phyloP scores from a whole-genome alignment of 495 filamentous ascomycete genomes.

The Xylaria curta region DNA sequence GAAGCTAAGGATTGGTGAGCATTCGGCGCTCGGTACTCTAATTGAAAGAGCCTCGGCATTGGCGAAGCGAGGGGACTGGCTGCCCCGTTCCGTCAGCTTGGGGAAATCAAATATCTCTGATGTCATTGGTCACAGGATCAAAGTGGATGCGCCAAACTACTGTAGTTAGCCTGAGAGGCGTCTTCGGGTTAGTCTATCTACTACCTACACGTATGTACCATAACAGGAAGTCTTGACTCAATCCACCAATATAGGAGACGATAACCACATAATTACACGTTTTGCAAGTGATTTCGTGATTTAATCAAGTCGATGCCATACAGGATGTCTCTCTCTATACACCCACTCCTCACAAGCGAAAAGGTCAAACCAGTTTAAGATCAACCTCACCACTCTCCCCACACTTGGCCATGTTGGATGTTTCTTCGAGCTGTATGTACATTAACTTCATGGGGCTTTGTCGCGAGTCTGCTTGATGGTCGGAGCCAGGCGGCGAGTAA shows the following conservation, averaged over 20 bases:
- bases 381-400: neutral
- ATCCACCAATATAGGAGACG: neutral
- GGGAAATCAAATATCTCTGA: slow-evolving; percentile 2
- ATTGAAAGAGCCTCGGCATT: slow-evolving; percentile 28
- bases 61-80: slow-evolving; percentile 12
- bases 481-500: neutral
- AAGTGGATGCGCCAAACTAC: neutral
- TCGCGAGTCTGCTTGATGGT: neutral
- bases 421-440: neutral
- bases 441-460: neutral
- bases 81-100: neutral
- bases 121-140: slow-evolving; percentile 3
- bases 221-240: neutral
- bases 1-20: slow-evolving; percentile 2
- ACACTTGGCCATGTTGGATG: neutral
- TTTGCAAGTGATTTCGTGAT: neutral
- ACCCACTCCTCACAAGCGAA: neutral
- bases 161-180: neutral
- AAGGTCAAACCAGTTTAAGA: neutral
- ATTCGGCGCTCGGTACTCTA: slow-evolving; percentile 18
- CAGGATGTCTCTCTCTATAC: neutral
- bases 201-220: no score
- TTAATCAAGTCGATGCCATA: neutral
- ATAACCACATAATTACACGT: neutral
- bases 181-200: neutral